These are phyloP conservation scores for Ceratocystis ficicola DNA, from an alignment of 2,329 filamentous ascomycete genomes.

Conservation along the genomic window DNA sequence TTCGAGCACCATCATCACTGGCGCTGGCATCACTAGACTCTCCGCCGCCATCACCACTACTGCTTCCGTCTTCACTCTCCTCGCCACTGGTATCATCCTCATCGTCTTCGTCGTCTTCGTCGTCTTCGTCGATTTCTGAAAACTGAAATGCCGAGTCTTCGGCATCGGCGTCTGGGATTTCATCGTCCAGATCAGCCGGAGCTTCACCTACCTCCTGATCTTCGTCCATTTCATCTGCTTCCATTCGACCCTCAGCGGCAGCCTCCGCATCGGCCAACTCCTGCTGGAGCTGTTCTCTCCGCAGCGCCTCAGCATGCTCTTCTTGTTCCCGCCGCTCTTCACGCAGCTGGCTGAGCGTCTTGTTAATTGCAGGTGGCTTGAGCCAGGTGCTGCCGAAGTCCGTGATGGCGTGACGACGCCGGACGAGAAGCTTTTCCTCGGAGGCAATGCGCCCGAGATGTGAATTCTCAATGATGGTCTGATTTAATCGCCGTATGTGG, in stretches of 20 bases:
- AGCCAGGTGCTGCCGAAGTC: constrained; percentile 88
- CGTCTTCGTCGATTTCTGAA: constrained; percentile 34
- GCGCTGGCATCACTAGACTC: constrained; percentile 21
- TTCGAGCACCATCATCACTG: constrained; percentile 25
- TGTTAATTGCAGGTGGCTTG: constrained; percentile 72
- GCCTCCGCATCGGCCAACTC: constrained; percentile 60
- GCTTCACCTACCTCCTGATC: constrained; percentile 43
- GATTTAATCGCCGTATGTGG: constrained; percentile 31
- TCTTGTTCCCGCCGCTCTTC: constrained; percentile 83
- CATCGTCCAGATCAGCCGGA: constrained; percentile 54
- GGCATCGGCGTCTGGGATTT: constrained; percentile 55
- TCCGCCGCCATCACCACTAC: constrained; percentile 31
- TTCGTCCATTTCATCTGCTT: constrained; percentile 40
- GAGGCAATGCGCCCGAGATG: constrained; percentile 56
- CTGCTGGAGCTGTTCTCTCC: constrained; percentile 56
- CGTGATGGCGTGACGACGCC: constrained; percentile 67
- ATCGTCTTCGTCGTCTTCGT: constrained; percentile 34
- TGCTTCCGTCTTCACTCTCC: not conserved
- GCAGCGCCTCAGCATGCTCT: constrained; percentile 65
- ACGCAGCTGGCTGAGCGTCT: constrained; percentile 78
- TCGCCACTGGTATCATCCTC: constrained; percentile 27
- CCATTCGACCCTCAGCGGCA: constrained; percentile 33
- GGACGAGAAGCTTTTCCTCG: constrained; percentile 66
- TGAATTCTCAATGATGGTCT: constrained; percentile 41
- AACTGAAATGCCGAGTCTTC: constrained; percentile 30